Percentiles rank a stretch among this genome's conserved stretches.
Evolutionary conservation across 1,284 basidiomycete species (phyloP).

Genomic region (Cystobasidium pallidum): DNA sequence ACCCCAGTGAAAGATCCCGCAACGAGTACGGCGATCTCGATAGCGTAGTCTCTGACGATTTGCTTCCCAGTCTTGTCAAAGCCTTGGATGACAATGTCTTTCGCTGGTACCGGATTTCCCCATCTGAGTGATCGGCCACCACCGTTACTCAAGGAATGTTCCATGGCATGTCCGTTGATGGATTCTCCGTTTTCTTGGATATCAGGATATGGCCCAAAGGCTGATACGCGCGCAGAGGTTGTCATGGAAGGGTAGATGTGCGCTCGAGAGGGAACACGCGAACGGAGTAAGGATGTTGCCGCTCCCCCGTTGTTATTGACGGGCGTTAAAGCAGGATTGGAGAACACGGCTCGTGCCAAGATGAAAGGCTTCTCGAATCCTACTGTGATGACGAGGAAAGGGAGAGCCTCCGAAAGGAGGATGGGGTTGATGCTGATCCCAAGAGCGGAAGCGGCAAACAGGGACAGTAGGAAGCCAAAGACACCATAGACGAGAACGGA

Average conservation of each 20-base stretch:
- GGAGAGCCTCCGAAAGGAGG: conserved; percentile 88
- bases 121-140: conserved; percentile 56
- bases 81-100: conserved; percentile 80
- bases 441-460: conserved; percentile 80
- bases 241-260: conserved; percentile 45
- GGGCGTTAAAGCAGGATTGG: conserved; percentile 72
- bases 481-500: conserved; percentile 82
- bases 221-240: conserved; percentile 45
- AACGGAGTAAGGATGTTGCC: conserved; percentile 24
- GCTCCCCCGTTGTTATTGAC: conserved; percentile 25
- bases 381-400: conserved; percentile 95
- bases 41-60: conserved; percentile 87
- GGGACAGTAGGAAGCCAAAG: conserved; percentile 83
- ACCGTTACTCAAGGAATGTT: conserved; percentile 46
- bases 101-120: conserved; percentile 67
- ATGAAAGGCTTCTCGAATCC: conserved; percentile 97
- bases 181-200: conserved; percentile 48
- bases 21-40: conserved; percentile 86
- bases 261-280: conserved; percentile 58
- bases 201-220: conserved; percentile 28
- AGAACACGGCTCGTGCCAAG: conserved; percentile 86
- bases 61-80: conserved; percentile 76
- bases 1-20: conserved; percentile 86
- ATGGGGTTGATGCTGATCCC: conserved; percentile 90
- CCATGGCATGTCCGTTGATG: conserved; percentile 19